Evolutionary conservation across 2,329 filamentous ascomycete genomes (phyloP).

Genomic region (Aspergillus phoenicis): DNA sequence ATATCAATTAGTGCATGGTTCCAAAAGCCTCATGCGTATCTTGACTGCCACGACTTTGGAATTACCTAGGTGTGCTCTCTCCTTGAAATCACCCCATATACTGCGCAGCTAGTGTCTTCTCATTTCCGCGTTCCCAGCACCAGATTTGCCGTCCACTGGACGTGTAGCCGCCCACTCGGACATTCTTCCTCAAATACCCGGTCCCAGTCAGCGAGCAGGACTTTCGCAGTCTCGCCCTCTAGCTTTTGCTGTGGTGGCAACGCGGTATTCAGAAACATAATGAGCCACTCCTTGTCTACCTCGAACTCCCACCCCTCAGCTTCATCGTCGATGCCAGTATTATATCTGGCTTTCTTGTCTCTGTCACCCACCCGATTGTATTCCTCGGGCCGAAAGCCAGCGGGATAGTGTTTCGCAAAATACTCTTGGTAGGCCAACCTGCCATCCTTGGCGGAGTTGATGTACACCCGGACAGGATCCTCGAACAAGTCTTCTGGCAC

Average conservation of each 20-base stretch:
- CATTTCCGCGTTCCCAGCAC: not conserved
- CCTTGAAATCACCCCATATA: too few relatives aligned
- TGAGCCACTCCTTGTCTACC: not conserved
- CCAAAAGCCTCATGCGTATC: too few relatives aligned
- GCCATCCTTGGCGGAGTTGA: not conserved
- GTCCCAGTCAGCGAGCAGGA: not conserved
- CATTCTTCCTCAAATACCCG: not conserved
- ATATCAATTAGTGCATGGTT: too few relatives aligned
- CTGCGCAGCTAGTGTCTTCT: not conserved
- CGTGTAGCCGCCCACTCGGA: not conserved
- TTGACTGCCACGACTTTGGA: too few relatives aligned
- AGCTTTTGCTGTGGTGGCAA: not conserved
- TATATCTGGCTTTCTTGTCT: not conserved
- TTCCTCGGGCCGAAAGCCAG: not conserved
- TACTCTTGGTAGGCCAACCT: not conserved
- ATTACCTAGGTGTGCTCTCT: too few relatives aligned
- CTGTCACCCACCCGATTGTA: not conserved
- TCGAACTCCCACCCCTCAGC: not conserved
- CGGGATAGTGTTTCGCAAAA: not conserved
- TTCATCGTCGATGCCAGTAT: not conserved
- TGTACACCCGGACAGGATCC: not conserved
- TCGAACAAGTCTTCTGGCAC: not conserved
- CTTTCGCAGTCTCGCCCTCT: not conserved
- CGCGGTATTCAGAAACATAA: not conserved
- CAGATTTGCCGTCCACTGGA: not conserved